Percentiles rank a stretch among this genome's conserved stretches.
Conservation (phyloP, 805 yeast species). For the Saccharomycopsis fodiens region DNA sequence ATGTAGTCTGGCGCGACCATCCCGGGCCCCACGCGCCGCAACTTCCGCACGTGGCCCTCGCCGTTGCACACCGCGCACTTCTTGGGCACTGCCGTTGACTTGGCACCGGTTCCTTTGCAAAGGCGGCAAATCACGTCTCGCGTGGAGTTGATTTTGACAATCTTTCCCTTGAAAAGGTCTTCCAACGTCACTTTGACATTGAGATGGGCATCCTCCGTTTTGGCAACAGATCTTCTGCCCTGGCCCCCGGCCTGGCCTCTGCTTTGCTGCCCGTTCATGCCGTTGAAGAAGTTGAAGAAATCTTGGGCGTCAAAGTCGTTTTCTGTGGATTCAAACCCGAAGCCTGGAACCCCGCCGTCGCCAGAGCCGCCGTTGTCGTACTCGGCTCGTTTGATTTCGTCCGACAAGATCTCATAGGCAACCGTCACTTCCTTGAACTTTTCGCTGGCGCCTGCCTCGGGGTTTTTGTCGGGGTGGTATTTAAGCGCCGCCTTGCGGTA, state of each 20-base stretch:
- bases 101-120: slow-evolving; percentile 77
- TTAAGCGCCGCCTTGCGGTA: slow-evolving; percentile 76
- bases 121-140: slow-evolving; percentile 63
- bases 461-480: slow-evolving; percentile 85
- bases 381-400: slow-evolving; percentile 51
- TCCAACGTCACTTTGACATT: slow-evolving; percentile 59
- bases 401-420: slow-evolving; percentile 79
- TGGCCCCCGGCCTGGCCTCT: slow-evolving; percentile 8
- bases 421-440: slow-evolving; percentile 76
- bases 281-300: slow-evolving; percentile 62
- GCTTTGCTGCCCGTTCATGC: slow-evolving; percentile 29
- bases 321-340: slow-evolving; percentile 31
- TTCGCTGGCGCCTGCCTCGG: slow-evolving; percentile 61
- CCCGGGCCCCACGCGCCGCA: slow-evolving; percentile 68
- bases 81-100: slow-evolving; percentile 44
- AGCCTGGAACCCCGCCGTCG: slow-evolving; percentile 28
- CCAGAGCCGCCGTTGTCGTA: slow-evolving; percentile 54
- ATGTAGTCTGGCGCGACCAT: slow-evolving; percentile 55
- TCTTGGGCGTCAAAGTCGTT: slow-evolving; percentile 60
- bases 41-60: slow-evolving; percentile 50
- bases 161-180: slow-evolving; percentile 75
- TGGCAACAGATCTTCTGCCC: slow-evolving; percentile 23
- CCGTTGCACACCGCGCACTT: slow-evolving; percentile 70
- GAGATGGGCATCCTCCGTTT: slow-evolving; percentile 63
- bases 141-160: slow-evolving; percentile 62